Conservation (phyloP, 768 basidiomycete species). For the Calocybe indica region DNA sequence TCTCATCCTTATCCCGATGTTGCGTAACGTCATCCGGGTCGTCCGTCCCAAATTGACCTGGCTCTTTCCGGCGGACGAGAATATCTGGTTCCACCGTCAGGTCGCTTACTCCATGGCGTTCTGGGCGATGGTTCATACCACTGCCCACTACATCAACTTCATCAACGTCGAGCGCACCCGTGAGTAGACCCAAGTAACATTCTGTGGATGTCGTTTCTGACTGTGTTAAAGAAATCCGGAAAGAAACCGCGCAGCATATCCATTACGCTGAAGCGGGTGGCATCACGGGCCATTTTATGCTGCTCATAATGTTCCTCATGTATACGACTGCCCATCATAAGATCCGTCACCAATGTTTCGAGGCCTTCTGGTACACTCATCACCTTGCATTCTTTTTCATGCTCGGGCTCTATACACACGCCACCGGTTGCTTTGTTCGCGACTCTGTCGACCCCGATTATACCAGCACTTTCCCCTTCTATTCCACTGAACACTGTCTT, state of each 20-base stretch:
- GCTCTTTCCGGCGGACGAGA: slow-evolving; percentile 90
- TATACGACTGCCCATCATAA: slow-evolving; percentile 88
- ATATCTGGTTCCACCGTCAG: slow-evolving; percentile 94
- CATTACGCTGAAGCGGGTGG: slow-evolving; percentile 88
- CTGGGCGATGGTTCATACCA: slow-evolving; percentile 89
- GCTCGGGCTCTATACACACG: slow-evolving; percentile 84
- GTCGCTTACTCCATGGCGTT: slow-evolving; percentile 94
- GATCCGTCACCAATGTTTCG: slow-evolving; percentile 86
- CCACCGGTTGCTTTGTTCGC: slow-evolving; percentile 93
- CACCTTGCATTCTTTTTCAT: slow-evolving; percentile 94
- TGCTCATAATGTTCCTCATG: slow-evolving; percentile 89
- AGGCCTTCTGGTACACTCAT: slow-evolving; percentile 97
- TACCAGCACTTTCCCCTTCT: slow-evolving; percentile 75
- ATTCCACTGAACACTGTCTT: slow-evolving; percentile 80
- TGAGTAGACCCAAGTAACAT: slow-evolving; percentile 30
- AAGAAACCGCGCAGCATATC: slow-evolving; percentile 70
- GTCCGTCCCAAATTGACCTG: slow-evolving; percentile 77
- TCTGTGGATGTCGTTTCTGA: background rate
- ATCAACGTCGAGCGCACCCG: slow-evolving; percentile 86
- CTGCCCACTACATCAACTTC: slow-evolving; percentile 92
- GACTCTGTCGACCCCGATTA: slow-evolving; percentile 73
- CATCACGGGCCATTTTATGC: slow-evolving; percentile 95
- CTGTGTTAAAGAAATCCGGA: slow-evolving; percentile 64
- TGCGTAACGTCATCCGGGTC: slow-evolving; percentile 82
- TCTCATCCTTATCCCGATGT: slow-evolving; percentile 82